Percentiles rank a stretch among this genome's conserved stretches.
Conservation (phyloP, 345 rosid species). For the Noccaea caerulescens region DNA sequence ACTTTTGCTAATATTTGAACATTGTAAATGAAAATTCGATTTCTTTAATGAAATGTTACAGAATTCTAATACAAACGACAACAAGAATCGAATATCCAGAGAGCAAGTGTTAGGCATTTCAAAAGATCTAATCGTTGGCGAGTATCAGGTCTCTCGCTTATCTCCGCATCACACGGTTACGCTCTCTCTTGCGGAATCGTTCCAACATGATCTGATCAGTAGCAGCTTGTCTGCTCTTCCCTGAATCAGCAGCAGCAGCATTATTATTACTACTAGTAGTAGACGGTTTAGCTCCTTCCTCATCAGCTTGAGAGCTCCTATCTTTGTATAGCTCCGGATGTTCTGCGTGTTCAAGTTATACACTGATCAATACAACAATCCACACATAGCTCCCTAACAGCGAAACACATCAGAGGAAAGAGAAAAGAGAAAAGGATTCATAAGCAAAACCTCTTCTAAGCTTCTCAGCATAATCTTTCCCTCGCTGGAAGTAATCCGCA, state of each 20-base stretch:
- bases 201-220: conserved; percentile 91
- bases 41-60: conserved; percentile 31
- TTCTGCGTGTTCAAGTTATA: conserved; percentile 50
- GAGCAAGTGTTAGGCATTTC: conserved; percentile 1
- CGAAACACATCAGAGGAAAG: background rate
- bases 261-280: conserved; percentile 34
- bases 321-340: conserved; percentile 97
- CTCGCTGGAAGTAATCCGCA: conserved; percentile 95
- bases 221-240: conserved; percentile 89
- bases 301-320: conserved; percentile 51
- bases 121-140: background rate
- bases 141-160: conserved; percentile 30
- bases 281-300: conserved; percentile 59
- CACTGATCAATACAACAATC: conserved; percentile 6
- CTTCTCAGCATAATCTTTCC: conserved; percentile 90
- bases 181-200: conserved; percentile 93
- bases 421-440: background rate
- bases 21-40: conserved; percentile 27
- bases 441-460: conserved; percentile 76
- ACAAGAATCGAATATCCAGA: conserved; percentile 16
- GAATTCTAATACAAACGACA: conserved; percentile 11
- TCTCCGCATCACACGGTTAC: conserved; percentile 92
- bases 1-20: background rate
- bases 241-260: conserved; percentile 54
- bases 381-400: background rate